phyloP scores from a whole-genome alignment of 805 yeast species.

The Kluyveromyces wickerhamii region DNA sequence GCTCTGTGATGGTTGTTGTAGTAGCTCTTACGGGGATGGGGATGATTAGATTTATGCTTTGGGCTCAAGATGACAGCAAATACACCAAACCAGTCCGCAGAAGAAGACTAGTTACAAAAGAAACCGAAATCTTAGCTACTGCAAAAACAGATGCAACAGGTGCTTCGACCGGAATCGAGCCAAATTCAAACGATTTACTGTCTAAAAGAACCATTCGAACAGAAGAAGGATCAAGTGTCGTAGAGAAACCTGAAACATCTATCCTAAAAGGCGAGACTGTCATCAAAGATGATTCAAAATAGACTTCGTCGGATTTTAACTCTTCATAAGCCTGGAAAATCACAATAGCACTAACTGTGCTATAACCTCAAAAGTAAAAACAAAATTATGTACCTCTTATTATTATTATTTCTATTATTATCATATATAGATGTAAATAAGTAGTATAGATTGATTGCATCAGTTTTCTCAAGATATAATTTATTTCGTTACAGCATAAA shows the following conservation, averaged over 20 bases:
- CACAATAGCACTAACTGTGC: too few relatives aligned
- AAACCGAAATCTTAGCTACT: not conserved
- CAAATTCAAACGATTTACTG: conserved; percentile 2
- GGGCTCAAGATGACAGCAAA: not conserved
- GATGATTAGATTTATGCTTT: conserved; percentile 7
- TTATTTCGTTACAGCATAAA: too few relatives aligned
- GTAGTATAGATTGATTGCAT: too few relatives aligned
- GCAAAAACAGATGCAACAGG: too few relatives aligned
- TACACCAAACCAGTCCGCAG: not conserved
- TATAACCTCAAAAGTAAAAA: too few relatives aligned
- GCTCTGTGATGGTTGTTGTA: conserved; percentile 7
- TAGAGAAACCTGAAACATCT: conserved; percentile 10
- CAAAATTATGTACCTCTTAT: too few relatives aligned
- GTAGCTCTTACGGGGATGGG: conserved; percentile 6
- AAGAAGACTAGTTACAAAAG: not conserved
- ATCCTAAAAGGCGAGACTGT: conserved; percentile 9
- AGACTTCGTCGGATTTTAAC: too few relatives aligned
- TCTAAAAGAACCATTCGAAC: conserved; percentile 8
- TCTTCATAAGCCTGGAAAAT: too few relatives aligned
- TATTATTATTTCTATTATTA: too few relatives aligned
- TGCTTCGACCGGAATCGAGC: not conserved
- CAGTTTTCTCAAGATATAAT: too few relatives aligned
- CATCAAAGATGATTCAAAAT: too few relatives aligned
- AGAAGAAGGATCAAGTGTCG: conserved; percentile 5
- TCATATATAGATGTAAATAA: too few relatives aligned